Percentiles rank a stretch among this genome's conserved stretches.
These are phyloP conservation scores for Spirogloea muscicola DNA, from an alignment of 139 green algal genomes.

Conservation along the genomic window DNA sequence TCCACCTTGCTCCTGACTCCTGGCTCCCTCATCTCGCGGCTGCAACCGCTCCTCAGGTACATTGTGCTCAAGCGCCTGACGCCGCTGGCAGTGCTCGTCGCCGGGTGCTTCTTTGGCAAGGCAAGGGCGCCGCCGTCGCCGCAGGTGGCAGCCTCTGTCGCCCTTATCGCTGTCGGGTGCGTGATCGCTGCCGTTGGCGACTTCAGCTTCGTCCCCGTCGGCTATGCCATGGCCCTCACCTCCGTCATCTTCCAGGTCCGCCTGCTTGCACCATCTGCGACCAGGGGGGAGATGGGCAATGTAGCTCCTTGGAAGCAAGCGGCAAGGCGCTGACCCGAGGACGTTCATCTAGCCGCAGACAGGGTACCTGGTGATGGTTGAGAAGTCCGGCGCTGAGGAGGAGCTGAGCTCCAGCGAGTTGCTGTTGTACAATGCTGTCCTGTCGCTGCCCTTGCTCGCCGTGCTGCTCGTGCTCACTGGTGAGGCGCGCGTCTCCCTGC, in stretches of 20 bases:
- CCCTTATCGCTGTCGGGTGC: conserved; percentile 43
- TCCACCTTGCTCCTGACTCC: too few relatives aligned
- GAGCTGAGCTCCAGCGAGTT: conserved; percentile 55
- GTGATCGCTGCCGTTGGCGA: conserved; percentile 56
- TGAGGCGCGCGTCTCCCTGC: conserved; percentile 35
- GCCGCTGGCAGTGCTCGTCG: conserved; percentile 31
- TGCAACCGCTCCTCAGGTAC: too few relatives aligned
- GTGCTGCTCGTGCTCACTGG: conserved; percentile 50
- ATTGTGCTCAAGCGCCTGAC: conserved; percentile 42
- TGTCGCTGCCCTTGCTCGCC: conserved; percentile 58
- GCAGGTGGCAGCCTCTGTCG: conserved; percentile 37
- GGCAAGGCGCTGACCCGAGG: too few relatives aligned
- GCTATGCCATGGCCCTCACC: conserved; percentile 62
- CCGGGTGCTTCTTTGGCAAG: conserved; percentile 27
- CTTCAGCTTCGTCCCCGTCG: conserved; percentile 61
- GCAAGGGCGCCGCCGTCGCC: not conserved
- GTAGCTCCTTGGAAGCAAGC: too few relatives aligned
- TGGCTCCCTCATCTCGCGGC: too few relatives aligned
- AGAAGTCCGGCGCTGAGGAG: conserved; percentile 54
- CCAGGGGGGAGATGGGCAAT: too few relatives aligned
- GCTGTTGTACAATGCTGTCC: conserved; percentile 69
- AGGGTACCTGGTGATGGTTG: conserved; percentile 72
- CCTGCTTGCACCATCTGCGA: too few relatives aligned
- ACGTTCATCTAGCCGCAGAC: too few relatives aligned
- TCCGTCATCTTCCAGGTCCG: conserved; percentile 59